phyloP scores from a whole-genome alignment of 2,329 filamentous ascomycete species.

The Aspergillus phoenicis region DNA sequence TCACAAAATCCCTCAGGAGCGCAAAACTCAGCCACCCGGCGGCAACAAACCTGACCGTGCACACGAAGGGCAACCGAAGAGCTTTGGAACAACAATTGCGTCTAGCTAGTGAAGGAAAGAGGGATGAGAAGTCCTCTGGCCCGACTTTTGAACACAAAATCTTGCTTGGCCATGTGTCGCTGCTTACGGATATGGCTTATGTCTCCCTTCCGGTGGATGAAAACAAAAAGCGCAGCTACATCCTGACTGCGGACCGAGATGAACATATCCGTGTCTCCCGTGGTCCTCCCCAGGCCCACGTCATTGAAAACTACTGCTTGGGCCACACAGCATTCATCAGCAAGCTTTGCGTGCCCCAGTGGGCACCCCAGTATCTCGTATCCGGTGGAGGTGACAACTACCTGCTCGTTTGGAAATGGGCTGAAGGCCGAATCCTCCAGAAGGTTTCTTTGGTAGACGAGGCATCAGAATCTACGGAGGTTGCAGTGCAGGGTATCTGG shows the following conservation, averaged over 20 bases:
- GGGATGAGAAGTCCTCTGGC: slow-evolving; percentile 45
- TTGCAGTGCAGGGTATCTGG: slow-evolving; percentile 59
- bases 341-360: slow-evolving; percentile 67
- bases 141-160: slow-evolving; percentile 72
- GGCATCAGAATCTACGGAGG: slow-evolving; percentile 26
- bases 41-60: slow-evolving; percentile 62
- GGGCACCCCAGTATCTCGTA: slow-evolving; percentile 65
- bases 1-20: slow-evolving; percentile 33
- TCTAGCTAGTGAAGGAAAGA: slow-evolving; percentile 45
- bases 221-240: slow-evolving; percentile 56
- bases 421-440: slow-evolving; percentile 38
- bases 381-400: slow-evolving; percentile 85
- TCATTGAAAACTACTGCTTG: slow-evolving; percentile 87
- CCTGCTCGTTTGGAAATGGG: slow-evolving; percentile 84
- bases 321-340: slow-evolving; percentile 86
- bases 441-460: slow-evolving; percentile 33
- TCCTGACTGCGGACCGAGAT: slow-evolving; percentile 70
- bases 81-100: slow-evolving; percentile 61
- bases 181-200: slow-evolving; percentile 66
- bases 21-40: slow-evolving; percentile 52
- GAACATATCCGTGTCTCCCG: slow-evolving; percentile 88
- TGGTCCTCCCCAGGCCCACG: slow-evolving; percentile 76
- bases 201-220: slow-evolving; percentile 39
- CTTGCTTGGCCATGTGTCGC: slow-evolving; percentile 89
- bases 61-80: slow-evolving; percentile 62